Evolutionary conservation across 2,329 filamentous ascomycete species (phyloP), one percentile per base, ranked within the genome.

Genomic region (Aspergillus fischeri): DNA sequence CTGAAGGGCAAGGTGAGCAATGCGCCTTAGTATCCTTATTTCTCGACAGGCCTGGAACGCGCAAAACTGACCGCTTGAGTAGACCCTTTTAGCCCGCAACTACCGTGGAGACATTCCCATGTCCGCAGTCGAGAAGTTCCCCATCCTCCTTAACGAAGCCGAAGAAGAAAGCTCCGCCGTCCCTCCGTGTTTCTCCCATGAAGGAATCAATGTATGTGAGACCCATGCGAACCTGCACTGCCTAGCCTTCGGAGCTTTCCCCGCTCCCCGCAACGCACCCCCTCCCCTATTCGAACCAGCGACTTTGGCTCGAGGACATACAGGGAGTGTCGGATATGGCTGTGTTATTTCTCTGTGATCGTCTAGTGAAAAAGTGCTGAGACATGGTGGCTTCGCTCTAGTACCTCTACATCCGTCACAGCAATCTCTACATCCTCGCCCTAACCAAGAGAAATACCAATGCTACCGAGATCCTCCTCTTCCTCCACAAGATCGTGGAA

Each of bases 391-490:
- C 24, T 32, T 20, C 49, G 44, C 48, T 58, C 41, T 60, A 95
- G 90, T 99, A 97, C 77, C 90, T 99, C 72, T 99, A 99, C 79
- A 99, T 99, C 77, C 88, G 93, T 71, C 94, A 99, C 79, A 97
- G 96, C 80, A 99, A 99, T 79, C 89, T 99, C 67, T 99, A 97
- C 78, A 89, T 99, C 65, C 90, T 99, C 69, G 94, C 94, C 61
- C 82, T 99, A 59, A 99, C 94, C 57, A 99, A 99, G 83, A 90
- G 93, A 74, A 99, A 99, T 79, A 96, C 92, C 68, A 99, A 99
- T 81, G 94, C 94, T 65, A 92, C 94, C 78, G 94, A 99, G 78
- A 97, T 99, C 67, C 86, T 99, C 49, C 87, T 99, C 52, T 99
- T 99, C 82, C 84, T 99, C 55, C 94, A 99, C 81, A 96, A 96